Conservation (phyloP, 331 rosid species). For the Cydonia oblonga region DNA sequence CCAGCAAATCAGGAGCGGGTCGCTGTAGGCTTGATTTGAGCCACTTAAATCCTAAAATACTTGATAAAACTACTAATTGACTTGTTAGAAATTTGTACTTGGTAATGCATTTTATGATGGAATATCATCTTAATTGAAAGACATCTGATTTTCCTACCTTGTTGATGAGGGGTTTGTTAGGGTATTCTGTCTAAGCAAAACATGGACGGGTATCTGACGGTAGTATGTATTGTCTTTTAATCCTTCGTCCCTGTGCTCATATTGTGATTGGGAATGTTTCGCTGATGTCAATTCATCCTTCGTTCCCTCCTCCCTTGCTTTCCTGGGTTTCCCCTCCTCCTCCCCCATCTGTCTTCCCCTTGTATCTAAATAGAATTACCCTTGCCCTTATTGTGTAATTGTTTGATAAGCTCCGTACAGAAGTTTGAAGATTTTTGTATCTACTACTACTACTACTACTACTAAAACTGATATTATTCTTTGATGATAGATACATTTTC, state of each 20-base stretch:
- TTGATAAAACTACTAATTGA: not conserved
- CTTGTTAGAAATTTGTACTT: not conserved
- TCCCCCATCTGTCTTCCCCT: not conserved
- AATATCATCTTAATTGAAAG: not conserved
- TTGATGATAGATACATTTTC: slow-evolving; percentile 65
- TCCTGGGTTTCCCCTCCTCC: not conserved
- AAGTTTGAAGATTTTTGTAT: not conserved
- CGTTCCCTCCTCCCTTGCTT: not conserved
- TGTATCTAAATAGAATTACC: not conserved
- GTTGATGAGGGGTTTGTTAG: not conserved
- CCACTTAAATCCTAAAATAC: not conserved
- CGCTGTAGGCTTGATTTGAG: not conserved
- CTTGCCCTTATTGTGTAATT: not conserved
- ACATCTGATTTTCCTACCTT: not conserved
- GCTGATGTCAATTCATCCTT: not conserved
- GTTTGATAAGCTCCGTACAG: not conserved
- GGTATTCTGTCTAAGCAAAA: not conserved
- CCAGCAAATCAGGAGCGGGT: too few species aligned
- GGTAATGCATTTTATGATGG: not conserved
- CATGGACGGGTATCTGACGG: not conserved
- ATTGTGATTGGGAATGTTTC: not conserved
- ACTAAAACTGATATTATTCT: not conserved
- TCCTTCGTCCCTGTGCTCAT: not conserved
- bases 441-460: not conserved
- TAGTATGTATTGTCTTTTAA: too few species aligned